Percentiles rank a stretch among this genome's conserved stretches.
Conservation (phyloP, 2,329 filamentous ascomycete species). For the Penicillium sp. region DNA sequence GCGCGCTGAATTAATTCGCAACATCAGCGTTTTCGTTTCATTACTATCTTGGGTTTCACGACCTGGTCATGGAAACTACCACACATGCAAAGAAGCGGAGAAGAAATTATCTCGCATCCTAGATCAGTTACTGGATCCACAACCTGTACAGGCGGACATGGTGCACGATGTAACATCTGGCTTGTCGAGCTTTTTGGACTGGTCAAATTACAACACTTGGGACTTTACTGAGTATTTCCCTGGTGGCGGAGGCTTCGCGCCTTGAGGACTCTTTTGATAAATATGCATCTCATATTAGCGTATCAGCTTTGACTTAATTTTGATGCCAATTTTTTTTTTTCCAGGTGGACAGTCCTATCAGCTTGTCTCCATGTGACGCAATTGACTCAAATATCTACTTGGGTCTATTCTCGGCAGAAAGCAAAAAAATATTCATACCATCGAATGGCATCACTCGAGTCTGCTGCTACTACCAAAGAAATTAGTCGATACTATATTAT, state of each 20-base stretch:
- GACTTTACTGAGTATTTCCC: conserved; percentile 33
- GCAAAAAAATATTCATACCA: too few relatives aligned
- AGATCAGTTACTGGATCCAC: conserved; percentile 37
- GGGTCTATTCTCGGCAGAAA: too few relatives aligned
- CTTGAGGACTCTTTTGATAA: conserved; percentile 3
- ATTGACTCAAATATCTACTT: too few relatives aligned
- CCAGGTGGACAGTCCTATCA: too few relatives aligned
- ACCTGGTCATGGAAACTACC: conserved; percentile 37
- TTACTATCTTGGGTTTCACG: conserved; percentile 34
- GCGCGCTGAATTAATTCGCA: conserved; percentile 34
- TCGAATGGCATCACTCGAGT: too few relatives aligned
- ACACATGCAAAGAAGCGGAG: conserved; percentile 36
- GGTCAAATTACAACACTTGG: conserved; percentile 35
- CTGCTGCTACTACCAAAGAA: too few relatives aligned
- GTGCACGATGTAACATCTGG: conserved; percentile 32
- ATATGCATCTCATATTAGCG: not conserved
- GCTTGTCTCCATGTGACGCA: too few relatives aligned
- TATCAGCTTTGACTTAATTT: not conserved
- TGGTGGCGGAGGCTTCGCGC: conserved; percentile 19
- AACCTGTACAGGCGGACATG: conserved; percentile 28
- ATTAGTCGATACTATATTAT: too few relatives aligned
- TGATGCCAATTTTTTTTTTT: too few relatives aligned
- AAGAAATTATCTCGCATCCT: conserved; percentile 38
- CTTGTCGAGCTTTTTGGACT: conserved; percentile 33
- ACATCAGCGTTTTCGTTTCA: conserved; percentile 35